Conservation (phyloP, 2,329 filamentous ascomycete genomes). For the Exserohilum turcica region DNA sequence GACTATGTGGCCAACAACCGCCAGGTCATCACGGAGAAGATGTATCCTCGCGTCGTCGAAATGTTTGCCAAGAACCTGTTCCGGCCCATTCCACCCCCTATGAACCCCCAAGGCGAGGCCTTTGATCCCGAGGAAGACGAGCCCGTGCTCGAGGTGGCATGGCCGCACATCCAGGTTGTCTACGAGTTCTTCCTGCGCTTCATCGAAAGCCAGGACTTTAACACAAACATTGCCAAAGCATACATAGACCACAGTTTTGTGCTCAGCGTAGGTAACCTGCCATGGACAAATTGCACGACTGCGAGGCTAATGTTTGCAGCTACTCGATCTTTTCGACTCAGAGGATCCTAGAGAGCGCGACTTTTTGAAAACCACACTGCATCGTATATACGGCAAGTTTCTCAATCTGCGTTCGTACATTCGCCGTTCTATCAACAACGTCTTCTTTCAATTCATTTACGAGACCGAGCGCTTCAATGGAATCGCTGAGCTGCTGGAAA, state of each 20-base stretch:
- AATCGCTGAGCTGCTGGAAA: constrained; percentile 94
- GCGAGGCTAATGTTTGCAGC: constrained; percentile 52
- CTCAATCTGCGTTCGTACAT: constrained; percentile 97
- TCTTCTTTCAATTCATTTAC: constrained; percentile 99
- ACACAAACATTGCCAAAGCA: constrained; percentile 98
- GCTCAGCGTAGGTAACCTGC: constrained; percentile 63
- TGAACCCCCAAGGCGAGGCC: constrained; percentile 96
- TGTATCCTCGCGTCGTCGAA: constrained; percentile 97
- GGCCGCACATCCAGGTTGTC: constrained; percentile 98
- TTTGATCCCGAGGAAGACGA: constrained; percentile 99
- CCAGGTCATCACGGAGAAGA: constrained; percentile 96
- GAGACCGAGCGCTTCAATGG: constrained; percentile 99
- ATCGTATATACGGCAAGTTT: constrained; percentile 99
- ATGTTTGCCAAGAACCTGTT: constrained; percentile 99
- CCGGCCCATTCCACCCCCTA: constrained; percentile 92
- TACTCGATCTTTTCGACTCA: constrained; percentile 97
- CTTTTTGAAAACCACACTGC: constrained; percentile 96
- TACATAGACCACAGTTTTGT: constrained; percentile 99
- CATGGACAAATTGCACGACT: too few relatives aligned
- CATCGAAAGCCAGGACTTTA: constrained; percentile 99
- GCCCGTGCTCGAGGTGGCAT: constrained; percentile 95
- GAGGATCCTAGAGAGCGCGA: constrained; percentile 96
- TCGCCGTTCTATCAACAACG: constrained; percentile 97
- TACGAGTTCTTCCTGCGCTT: constrained; percentile 99
- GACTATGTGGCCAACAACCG: constrained; percentile 99